phyloP scores from a whole-genome alignment of 2,329 filamentous ascomycete species.

The Paracoccidioides lutzii region DNA sequence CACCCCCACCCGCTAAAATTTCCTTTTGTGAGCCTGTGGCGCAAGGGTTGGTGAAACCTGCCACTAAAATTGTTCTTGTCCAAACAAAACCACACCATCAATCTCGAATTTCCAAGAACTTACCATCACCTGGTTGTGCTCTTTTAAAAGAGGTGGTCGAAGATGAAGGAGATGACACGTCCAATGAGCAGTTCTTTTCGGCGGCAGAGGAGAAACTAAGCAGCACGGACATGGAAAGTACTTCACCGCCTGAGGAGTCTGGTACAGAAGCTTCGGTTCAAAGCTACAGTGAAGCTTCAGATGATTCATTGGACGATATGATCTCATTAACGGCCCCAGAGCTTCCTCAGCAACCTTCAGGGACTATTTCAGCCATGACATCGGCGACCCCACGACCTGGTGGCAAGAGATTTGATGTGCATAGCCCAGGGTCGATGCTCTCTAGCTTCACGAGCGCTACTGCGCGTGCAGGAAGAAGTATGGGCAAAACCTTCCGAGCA shows the following conservation, averaged over 20 bases:
- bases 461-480: slow-evolving; percentile 56
- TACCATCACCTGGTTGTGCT: slow-evolving; percentile 37
- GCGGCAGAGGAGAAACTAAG: slow-evolving; percentile 64
- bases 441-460: slow-evolving; percentile 81
- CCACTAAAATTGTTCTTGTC: slow-evolving; percentile 69
- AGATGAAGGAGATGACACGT: slow-evolving; percentile 62
- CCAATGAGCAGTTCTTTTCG: slow-evolving; percentile 85
- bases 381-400: slow-evolving; percentile 68
- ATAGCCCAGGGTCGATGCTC: slow-evolving; percentile 77
- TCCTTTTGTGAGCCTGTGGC: slow-evolving; percentile 89
- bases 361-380: slow-evolving; percentile 65
- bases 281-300: slow-evolving; percentile 64
- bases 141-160: slow-evolving; percentile 47
- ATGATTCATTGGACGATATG: slow-evolving; percentile 86
- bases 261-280: slow-evolving; percentile 42
- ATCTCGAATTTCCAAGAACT: slow-evolving; percentile 16
- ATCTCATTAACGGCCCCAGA: slow-evolving; percentile 76
- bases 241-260: slow-evolving; percentile 46
- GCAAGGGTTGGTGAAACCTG: slow-evolving; percentile 65
- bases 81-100: slow-evolving; percentile 35
- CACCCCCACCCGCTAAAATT: slow-evolving; percentile 73
- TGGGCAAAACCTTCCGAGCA: slow-evolving; percentile 71
- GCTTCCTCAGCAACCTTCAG: slow-evolving; percentile 63
- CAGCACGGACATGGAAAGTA: slow-evolving; percentile 38
- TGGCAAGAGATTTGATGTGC: slow-evolving; percentile 56